phyloP scores from a whole-genome alignment of 2,329 filamentous ascomycete genomes.

The Fusarium annulatum region DNA sequence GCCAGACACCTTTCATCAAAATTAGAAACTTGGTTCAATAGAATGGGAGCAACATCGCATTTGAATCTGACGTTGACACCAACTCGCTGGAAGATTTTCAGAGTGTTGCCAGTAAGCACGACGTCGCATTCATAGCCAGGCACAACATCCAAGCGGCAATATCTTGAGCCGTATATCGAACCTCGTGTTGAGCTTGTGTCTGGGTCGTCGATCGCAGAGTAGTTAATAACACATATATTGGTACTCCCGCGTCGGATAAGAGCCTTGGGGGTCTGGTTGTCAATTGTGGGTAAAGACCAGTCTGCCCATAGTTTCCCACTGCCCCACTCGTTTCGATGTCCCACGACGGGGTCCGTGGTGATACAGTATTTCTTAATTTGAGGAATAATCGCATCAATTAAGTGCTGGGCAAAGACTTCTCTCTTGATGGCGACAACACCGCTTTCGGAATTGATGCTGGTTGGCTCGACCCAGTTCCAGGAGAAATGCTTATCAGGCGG shows the following conservation, averaged over 20 bases:
- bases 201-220: rapidly evolving
- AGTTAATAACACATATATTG: rapidly evolving
- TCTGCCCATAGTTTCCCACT: neutral
- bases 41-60: too few species aligned
- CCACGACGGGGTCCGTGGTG: neutral
- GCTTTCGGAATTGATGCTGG: neutral
- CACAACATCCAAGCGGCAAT: neutral
- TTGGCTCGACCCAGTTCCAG: neutral
- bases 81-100: too few species aligned
- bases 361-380: rapidly evolving
- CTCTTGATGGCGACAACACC: neutral
- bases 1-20: too few species aligned
- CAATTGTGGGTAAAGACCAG: rapidly evolving
- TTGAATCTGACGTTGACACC: too few species aligned
- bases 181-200: neutral
- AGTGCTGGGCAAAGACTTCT: rapidly evolving
- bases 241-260: rapidly evolving
- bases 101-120: neutral
- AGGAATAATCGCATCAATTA: rapidly evolving
- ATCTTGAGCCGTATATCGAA: rapidly evolving
- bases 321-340: too few species aligned
- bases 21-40: too few species aligned
- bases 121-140: neutral
- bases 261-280: neutral
- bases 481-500: neutral